A percentile compares a stretch with the other conserved stretches of the same genome.
Conservation (phyloP, 139 green algal genomes). For the Axilococcus clingmanii region DNA sequence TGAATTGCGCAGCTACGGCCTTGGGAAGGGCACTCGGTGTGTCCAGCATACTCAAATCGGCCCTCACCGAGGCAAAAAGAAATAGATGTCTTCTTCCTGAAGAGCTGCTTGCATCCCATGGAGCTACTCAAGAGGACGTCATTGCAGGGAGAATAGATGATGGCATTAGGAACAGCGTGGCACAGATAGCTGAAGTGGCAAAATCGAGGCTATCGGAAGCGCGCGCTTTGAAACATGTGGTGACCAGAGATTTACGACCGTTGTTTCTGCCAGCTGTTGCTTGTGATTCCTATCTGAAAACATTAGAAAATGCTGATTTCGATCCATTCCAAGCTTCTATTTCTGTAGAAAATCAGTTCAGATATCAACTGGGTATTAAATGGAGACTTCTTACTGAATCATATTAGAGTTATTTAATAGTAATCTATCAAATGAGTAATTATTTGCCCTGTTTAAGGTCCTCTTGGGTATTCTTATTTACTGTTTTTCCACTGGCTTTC, state of each 20-base stretch:
- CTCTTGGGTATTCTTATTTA: neutral
- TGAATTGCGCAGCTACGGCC: conserved; percentile 63
- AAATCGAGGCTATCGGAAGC: conserved; percentile 54
- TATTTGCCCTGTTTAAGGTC: neutral
- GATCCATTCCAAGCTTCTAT: too few species aligned
- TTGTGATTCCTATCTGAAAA: conserved; percentile 41
- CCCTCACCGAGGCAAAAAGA: neutral
- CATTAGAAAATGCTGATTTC: conserved; percentile 48
- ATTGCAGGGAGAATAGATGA: neutral
- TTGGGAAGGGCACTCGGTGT: conserved; percentile 70
- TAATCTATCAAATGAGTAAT: neutral
- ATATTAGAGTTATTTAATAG: conserved; percentile 6
- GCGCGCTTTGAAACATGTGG: conserved; percentile 15
- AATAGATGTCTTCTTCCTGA: conserved; percentile 1
- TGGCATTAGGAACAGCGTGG: conserved; percentile 23
- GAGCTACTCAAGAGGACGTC: neutral
- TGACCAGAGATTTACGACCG: conserved; percentile 18
- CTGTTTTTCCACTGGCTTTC: neutral
- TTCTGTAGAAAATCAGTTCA: too few species aligned
- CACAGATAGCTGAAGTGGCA: conserved; percentile 7
- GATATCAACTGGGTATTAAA: conserved; percentile 52
- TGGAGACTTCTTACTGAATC: conserved; percentile 29
- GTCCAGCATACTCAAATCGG: conserved; percentile 36
- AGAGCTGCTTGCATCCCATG: neutral
- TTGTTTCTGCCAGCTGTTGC: conserved; percentile 48